phyloP scores from a whole-genome alignment of 495 filamentous ascomycete genomes.

The Penicillium tannophilum region DNA sequence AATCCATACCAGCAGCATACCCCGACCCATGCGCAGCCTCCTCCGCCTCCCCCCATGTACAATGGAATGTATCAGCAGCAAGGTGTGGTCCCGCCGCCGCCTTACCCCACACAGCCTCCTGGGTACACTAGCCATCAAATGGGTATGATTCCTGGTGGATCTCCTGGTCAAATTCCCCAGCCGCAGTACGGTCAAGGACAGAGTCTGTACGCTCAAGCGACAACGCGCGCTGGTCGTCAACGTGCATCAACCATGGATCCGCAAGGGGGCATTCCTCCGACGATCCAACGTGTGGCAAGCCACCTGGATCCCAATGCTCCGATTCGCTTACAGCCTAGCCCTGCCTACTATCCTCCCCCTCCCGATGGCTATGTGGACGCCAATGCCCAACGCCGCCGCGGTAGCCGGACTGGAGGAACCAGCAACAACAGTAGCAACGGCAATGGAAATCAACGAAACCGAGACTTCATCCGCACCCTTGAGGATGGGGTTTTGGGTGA shows the following conservation, averaged over 20 bases:
- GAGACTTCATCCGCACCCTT: constrained; percentile 90
- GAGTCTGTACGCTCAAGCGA: constrained; percentile 85
- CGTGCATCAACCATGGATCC: constrained; percentile 95
- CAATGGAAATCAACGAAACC: constrained; percentile 59
- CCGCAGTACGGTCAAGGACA: constrained; percentile 65
- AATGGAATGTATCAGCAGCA: constrained; percentile 77
- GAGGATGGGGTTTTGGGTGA: constrained; percentile 92
- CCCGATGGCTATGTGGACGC: constrained; percentile 76
- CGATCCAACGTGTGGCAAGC: constrained; percentile 94
- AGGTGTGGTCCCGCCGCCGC: constrained; percentile 71
- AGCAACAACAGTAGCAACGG: not conserved
- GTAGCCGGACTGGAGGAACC: constrained; percentile 64
- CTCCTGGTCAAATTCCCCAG: constrained; percentile 62
- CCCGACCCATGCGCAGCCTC: constrained; percentile 52
- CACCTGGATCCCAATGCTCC: constrained; percentile 95
- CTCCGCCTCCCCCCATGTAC: constrained; percentile 61
- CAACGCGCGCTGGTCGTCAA: constrained; percentile 78
- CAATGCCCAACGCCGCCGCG: constrained; percentile 67
- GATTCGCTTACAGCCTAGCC: constrained; percentile 91
- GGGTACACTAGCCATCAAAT: constrained; percentile 72
- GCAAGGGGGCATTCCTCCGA: constrained; percentile 85
- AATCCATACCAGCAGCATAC: constrained; percentile 48
- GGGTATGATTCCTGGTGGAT: constrained; percentile 53
- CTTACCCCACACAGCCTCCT: constrained; percentile 72
- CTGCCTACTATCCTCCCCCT: constrained; percentile 97